phyloP scores from a whole-genome alignment of 306 rosid species.

The Prunus kanzakura region DNA sequence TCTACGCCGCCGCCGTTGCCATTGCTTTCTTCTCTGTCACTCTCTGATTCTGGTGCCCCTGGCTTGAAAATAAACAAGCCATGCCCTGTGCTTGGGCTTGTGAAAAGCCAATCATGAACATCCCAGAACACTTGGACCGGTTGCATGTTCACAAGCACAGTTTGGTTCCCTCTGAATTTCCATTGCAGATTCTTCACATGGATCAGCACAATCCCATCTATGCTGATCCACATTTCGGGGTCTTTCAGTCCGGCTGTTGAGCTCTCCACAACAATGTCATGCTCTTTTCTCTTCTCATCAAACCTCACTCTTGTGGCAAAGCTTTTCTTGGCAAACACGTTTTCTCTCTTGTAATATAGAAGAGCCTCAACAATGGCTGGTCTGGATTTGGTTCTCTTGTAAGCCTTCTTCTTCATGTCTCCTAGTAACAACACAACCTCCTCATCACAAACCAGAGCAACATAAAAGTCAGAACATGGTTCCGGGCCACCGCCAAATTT shows the following conservation, averaged over 20 bases:
- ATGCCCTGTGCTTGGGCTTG: conserved; percentile 50
- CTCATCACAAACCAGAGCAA: conserved; percentile 61
- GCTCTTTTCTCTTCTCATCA: conserved; percentile 54
- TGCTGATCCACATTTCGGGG: conserved; percentile 94
- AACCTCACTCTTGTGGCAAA: conserved; percentile 63
- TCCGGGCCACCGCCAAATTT: conserved; percentile 62
- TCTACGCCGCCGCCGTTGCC: conserved; percentile 30
- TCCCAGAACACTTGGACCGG: conserved; percentile 84
- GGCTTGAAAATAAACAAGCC: conserved; percentile 85
- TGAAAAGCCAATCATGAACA: conserved; percentile 82
- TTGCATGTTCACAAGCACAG: conserved; percentile 50
- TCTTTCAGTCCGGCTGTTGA: conserved; percentile 51
- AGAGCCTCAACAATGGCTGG: conserved; percentile 47
- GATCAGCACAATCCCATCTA: conserved; percentile 77
- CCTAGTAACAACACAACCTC: conserved; percentile 78
- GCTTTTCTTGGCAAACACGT: conserved; percentile 73
- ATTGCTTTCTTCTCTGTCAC: conserved; percentile 44
- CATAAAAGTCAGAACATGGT: conserved; percentile 63
- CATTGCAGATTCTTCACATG: conserved; percentile 85
- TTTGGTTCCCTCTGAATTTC: conserved; percentile 90
- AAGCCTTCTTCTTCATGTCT: conserved; percentile 77
- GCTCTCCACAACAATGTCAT: conserved; percentile 80
- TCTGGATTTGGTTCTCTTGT: conserved; percentile 74
- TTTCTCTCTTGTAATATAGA: conserved; percentile 59
- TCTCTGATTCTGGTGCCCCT: conserved; percentile 48